These are phyloP conservation scores for Rhodotorula toruloides DNA, from an alignment of 768 basidiomycete species.

Conservation along the genomic window DNA sequence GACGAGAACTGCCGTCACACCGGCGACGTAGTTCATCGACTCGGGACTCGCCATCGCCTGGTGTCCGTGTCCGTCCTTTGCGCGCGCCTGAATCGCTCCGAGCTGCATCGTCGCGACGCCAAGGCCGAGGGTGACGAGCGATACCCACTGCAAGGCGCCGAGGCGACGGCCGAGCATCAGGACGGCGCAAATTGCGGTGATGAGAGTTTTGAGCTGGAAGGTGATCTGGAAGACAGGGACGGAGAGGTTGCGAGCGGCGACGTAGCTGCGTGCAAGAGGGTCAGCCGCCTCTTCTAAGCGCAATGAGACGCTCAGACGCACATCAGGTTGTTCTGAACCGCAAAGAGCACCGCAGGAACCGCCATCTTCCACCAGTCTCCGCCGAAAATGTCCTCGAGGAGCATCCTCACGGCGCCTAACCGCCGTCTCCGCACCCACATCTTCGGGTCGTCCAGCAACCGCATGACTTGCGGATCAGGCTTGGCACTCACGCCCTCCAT, in stretches of 20 bases:
- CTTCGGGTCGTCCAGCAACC: conserved; percentile 22
- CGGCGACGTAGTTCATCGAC: conserved; percentile 27
- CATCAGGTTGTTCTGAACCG: conserved; percentile 40
- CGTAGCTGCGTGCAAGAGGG: conserved; percentile 18
- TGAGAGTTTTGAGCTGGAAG: conserved; percentile 41
- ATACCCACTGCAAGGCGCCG: conserved; percentile 22
- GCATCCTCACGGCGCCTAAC: conserved; percentile 13
- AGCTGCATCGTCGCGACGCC: conserved; percentile 38
- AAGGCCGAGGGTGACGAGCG: conserved; percentile 33
- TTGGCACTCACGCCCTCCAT: conserved; percentile 2
- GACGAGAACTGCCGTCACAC: conserved; percentile 30
- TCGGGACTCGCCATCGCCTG: neutral
- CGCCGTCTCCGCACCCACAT: conserved; percentile 28
- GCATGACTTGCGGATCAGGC: conserved; percentile 13
- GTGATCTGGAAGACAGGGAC: conserved; percentile 43
- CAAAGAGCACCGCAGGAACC: conserved; percentile 35
- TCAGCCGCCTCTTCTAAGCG: neutral
- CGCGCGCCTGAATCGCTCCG: conserved; percentile 28
- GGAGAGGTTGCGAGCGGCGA: conserved; percentile 39
- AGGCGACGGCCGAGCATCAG: conserved; percentile 36
- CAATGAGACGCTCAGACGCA: neutral
- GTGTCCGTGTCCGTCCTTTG: conserved; percentile 17
- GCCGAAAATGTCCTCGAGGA: conserved; percentile 30
- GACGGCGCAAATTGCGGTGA: conserved; percentile 34
- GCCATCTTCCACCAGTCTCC: conserved; percentile 38